Percentiles rank a stretch among this genome's conserved stretches.
Evolutionary conservation across 169 alveolate species (phyloP).

Genomic region (Perkinsus chesapeaki): DNA sequence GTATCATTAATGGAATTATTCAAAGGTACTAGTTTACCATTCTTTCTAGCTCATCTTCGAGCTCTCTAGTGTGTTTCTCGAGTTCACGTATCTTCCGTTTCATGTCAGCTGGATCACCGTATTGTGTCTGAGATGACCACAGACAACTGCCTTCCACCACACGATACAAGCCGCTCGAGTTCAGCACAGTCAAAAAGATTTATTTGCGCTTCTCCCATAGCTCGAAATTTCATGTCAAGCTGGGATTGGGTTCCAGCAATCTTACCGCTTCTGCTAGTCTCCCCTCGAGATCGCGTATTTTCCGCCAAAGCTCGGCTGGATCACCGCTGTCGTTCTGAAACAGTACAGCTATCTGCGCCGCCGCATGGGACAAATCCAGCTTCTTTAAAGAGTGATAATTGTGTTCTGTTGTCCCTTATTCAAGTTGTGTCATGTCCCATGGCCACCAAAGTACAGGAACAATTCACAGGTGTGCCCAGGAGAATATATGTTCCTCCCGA

Average conservation of each 20-base stretch:
- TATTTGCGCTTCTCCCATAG: not conserved
- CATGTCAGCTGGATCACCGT: not conserved
- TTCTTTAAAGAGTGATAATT: not conserved
- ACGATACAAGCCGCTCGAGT: not conserved
- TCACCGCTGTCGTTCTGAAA: not conserved
- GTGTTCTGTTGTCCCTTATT: not conserved
- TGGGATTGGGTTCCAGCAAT: too few species aligned
- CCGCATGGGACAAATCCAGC: too few species aligned
- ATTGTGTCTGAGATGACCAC: not conserved
- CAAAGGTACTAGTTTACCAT: not conserved
- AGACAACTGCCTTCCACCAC: too few species aligned
- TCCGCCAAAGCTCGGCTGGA: too few species aligned
- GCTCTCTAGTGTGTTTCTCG: not conserved
- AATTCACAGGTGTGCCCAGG: too few species aligned
- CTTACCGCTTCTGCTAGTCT: too few species aligned
- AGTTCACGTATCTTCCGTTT: not conserved
- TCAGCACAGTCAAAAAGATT: not conserved
- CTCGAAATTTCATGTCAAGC: too few species aligned
- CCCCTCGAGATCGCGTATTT: too few species aligned
- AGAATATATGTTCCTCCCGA: too few species aligned
- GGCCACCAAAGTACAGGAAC: too few species aligned
- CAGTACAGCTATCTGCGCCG: too few species aligned
- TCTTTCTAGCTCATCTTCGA: not conserved
- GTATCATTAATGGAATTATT: too few species aligned
- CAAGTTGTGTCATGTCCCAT: not conserved